Percentiles rank a stretch among this genome's conserved stretches.
Conservation (phyloP, 768 basidiomycete species). For the Calvatia gigantea region DNA sequence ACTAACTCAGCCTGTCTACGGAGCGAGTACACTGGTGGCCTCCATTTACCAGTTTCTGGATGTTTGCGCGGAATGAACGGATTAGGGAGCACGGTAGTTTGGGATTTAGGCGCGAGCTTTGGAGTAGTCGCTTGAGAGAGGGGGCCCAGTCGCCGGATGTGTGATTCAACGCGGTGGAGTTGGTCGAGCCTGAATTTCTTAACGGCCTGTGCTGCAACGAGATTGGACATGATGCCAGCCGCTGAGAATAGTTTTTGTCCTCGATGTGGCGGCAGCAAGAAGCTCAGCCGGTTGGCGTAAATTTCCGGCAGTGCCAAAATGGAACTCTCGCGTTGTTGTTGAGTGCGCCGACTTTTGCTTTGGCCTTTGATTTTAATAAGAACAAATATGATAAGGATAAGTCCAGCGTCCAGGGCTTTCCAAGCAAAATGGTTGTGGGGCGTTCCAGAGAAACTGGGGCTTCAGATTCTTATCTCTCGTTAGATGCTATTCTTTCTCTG, state of each 20-base stretch:
- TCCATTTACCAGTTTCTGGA: conserved; percentile 60
- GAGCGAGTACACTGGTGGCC: conserved; percentile 65
- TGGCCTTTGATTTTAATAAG: background rate
- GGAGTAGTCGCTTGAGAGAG: conserved; percentile 33
- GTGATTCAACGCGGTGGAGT: conserved; percentile 3
- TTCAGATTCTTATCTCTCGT: background rate
- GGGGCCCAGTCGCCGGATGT: conserved; percentile 7
- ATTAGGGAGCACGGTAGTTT: conserved; percentile 39
- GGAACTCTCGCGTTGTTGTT: background rate
- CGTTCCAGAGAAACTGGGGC: background rate
- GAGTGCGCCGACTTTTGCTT: background rate
- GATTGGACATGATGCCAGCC: conserved; percentile 8
- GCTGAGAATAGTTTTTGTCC: background rate
- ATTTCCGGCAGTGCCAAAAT: background rate
- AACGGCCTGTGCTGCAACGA: conserved; percentile 27
- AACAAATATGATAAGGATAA: background rate
- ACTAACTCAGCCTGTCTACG: conserved; percentile 77
- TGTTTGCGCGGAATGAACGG: conserved; percentile 70
- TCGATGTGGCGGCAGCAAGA: background rate
- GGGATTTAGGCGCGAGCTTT: conserved; percentile 15
- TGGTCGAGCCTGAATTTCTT: conserved; percentile 38
- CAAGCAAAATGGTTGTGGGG: background rate
- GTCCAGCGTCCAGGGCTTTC: no score
- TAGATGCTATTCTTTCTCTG: background rate
- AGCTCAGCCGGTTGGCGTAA: background rate